Evolutionary conservation across 345 rosid genomes (phyloP).

Genomic region (rapeseed (Brassica napus)): DNA sequence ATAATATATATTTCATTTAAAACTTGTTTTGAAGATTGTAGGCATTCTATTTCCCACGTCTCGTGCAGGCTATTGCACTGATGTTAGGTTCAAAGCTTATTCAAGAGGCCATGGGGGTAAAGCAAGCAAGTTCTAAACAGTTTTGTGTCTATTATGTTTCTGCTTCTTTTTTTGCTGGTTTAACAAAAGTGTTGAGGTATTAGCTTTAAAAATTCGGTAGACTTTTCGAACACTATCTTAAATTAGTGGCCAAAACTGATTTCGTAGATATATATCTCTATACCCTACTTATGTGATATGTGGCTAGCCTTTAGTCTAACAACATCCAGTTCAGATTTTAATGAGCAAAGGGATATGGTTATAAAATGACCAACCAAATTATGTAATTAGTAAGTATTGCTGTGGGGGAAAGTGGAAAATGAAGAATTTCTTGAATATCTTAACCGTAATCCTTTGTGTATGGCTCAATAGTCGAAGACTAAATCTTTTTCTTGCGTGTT

Average conservation of each 20-base stretch:
- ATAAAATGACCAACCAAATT: not conserved
- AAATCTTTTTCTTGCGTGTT: not conserved
- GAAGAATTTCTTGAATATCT: not conserved
- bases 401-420: not conserved
- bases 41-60: too few species aligned
- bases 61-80: too few species aligned
- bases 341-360: not conserved
- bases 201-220: not conserved
- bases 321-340: conserved; percentile 18
- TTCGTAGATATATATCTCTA: not conserved
- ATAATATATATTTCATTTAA: too few species aligned
- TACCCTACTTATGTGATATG: not conserved
- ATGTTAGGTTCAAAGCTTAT: too few species aligned
- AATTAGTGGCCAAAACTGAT: not conserved
- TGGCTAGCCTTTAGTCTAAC: conserved; percentile 2
- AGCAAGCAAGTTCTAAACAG: too few species aligned
- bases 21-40: too few species aligned
- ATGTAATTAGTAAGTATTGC: not conserved
- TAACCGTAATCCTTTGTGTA: not conserved
- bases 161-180: not conserved
- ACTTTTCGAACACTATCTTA: not conserved
- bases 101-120: too few species aligned
- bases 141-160: too few species aligned
- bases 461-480: not conserved
- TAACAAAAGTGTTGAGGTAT: not conserved